phyloP scores from a whole-genome alignment of 2,329 filamentous ascomycete genomes.

The Corniculantispora saksenae region DNA sequence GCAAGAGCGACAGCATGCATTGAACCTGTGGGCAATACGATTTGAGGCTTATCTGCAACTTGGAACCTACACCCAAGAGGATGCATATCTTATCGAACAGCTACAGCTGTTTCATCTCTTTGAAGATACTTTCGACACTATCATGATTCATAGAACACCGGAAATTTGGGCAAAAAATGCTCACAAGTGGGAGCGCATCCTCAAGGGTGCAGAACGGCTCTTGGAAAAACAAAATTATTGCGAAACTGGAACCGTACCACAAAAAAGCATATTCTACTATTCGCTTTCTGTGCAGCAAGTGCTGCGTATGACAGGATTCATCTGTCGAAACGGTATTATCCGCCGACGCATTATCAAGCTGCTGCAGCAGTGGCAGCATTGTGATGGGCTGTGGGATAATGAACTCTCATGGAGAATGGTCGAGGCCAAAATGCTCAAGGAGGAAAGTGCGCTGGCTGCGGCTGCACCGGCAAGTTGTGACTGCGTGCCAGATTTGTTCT shows the following conservation, averaged over 20 bases:
- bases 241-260: neutral
- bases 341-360: constrained; percentile 6
- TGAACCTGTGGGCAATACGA: constrained; percentile 4
- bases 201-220: constrained; percentile 1
- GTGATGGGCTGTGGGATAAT: constrained; percentile 4
- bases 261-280: neutral
- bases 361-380: neutral
- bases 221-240: neutral
- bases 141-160: constrained; percentile 16
- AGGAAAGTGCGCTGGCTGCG: constrained; percentile 1
- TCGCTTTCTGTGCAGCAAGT: constrained; percentile 12
- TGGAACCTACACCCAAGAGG: neutral
- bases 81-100: neutral
- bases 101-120: constrained; percentile 12
- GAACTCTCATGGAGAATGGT: constrained; percentile 7
- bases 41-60: neutral
- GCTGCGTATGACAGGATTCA: constrained; percentile 10
- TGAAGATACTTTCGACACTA: constrained; percentile 6
- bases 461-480: neutral
- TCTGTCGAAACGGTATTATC: constrained; percentile 8
- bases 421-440: constrained; percentile 10
- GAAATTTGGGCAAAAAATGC: constrained; percentile 11
- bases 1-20: constrained; percentile 6
- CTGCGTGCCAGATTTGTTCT: constrained; percentile 10
- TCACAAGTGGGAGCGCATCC: constrained; percentile 13